Evolutionary conservation across 1,284 basidiomycete genomes (phyloP), one percentile per base, ranked within the genome.

Genomic region (Bondarzewia mesenterica): DNA sequence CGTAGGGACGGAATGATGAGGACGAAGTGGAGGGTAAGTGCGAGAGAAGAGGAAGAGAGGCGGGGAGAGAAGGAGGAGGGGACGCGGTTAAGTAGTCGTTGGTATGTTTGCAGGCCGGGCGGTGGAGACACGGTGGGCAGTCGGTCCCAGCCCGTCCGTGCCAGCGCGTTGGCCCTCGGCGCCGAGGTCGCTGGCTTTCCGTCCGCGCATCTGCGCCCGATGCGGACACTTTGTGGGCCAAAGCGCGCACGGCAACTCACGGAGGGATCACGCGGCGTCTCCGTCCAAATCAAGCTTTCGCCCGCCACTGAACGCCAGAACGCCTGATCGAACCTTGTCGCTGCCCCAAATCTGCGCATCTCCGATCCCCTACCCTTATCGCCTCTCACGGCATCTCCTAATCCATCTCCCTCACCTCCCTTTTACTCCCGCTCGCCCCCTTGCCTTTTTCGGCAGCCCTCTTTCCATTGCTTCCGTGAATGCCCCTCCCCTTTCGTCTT

Each of bases 11-110:
- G 47, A 54, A 53, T 48, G 55, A 46, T 48, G 58, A 59, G 59
- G 61, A 61, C 62, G 58, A 61, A 64, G 60, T 61, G 58, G 59
- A 59, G 61, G 62, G 63, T 58, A 61, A 64, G 60, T 61, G 56
- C 58, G 52, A 47, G 60, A 53, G 59, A 59, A 55, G 59, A 54
- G 52, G 46, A 60, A 53, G 59, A 59, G 54, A 58, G 53, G 39
- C 32, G 26, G 18, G 32, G 35, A 39, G 46, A 45, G 53, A 45
- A 42, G 52, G 42, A 46, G 48, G 52, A 39, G 48, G 47, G 15
- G 18, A 12, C 52, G 48, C 47, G 48, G 52, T 47, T 56, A 56
- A 53, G 69, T 61, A 66, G n/a, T 62, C 5, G 20, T 41, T 45
- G 48, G 29, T n/a, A n/a, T n/a, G n/a, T n/a, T 12, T n/a, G 29